A percentile compares a stretch with the other conserved stretches of the same genome.
phyloP scores from a whole-genome alignment of 805 yeast genomes.

The Candida patagonica region DNA sequence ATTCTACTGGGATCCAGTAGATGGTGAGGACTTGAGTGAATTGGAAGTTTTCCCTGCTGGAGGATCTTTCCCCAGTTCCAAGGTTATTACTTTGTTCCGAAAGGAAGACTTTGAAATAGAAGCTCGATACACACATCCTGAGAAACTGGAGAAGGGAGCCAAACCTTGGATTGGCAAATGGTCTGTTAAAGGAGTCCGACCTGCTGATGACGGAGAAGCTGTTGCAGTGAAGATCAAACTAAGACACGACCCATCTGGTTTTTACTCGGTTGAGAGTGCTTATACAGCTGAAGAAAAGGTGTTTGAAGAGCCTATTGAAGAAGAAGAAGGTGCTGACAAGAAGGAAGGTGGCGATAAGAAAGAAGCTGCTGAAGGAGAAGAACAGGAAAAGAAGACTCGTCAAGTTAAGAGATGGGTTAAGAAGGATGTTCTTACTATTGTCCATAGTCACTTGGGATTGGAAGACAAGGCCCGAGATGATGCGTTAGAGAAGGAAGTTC shows the following conservation, averaged over 20 bases:
- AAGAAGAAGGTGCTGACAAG: constrained; percentile 23
- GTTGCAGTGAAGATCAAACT: constrained; percentile 87
- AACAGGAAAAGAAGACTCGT: constrained; percentile 61
- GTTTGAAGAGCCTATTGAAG: constrained; percentile 68
- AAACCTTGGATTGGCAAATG: constrained; percentile 67
- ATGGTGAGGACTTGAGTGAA: constrained; percentile 79
- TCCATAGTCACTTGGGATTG: constrained; percentile 43
- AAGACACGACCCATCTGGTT: constrained; percentile 95
- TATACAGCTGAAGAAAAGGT: constrained; percentile 87
- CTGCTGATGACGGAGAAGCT: constrained; percentile 59
- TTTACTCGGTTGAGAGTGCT: constrained; percentile 88
- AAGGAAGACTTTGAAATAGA: constrained; percentile 76
- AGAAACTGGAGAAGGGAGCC: constrained; percentile 63
- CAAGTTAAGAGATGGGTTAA: constrained; percentile 90
- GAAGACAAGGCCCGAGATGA: constrained; percentile 55
- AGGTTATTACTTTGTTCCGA: constrained; percentile 90
- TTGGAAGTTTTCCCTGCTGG: constrained; percentile 96
- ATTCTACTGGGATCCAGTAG: constrained; percentile 90
- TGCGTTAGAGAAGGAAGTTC: constrained; percentile 72
- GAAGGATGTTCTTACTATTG: constrained; percentile 67
- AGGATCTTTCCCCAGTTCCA: constrained; percentile 87
- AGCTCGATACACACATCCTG: constrained; percentile 75
- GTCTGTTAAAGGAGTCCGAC: constrained; percentile 77
- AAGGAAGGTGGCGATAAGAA: no score
- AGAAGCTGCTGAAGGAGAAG: constrained; percentile 47